Conservation (phyloP, 2,329 filamentous ascomycete genomes). For the Fusarium phyllophilum region DNA sequence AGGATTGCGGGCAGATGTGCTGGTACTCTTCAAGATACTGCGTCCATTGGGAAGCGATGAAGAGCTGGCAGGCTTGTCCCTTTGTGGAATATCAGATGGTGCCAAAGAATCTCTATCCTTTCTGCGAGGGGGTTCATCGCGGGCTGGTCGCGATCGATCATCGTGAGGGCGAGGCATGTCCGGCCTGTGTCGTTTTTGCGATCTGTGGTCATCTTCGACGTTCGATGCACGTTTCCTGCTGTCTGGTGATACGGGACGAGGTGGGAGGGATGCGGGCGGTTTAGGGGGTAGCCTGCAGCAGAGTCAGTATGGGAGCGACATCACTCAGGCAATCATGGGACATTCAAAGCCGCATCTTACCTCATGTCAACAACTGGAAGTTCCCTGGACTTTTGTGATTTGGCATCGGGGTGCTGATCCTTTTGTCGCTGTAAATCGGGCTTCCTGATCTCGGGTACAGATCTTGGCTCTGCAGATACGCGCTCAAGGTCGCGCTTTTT, state of each 20-base stretch:
- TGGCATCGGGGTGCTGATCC: slow-evolving; percentile 44
- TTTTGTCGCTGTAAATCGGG: slow-evolving; percentile 38
- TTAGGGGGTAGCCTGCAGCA: slow-evolving; percentile 50
- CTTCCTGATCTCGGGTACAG: slow-evolving; percentile 37
- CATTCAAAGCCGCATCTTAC: slow-evolving; percentile 26
- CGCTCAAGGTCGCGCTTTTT: slow-evolving; percentile 49
- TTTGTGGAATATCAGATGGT: slow-evolving; percentile 45
- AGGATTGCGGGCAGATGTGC: slow-evolving; percentile 40
- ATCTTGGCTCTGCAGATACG: slow-evolving; percentile 38
- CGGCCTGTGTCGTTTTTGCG: slow-evolving; percentile 58
- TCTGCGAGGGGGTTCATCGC: slow-evolving; percentile 49
- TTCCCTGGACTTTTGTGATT: slow-evolving; percentile 46
- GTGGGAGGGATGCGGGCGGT: slow-evolving; percentile 49
- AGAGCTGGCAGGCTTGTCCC: slow-evolving; percentile 42
- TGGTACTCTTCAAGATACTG: slow-evolving; percentile 46
- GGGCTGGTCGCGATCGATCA: slow-evolving; percentile 46
- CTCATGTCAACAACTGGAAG: slow-evolving; percentile 46
- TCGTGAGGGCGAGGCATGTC: slow-evolving; percentile 50
- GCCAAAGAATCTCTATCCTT: slow-evolving; percentile 46
- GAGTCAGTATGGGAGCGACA: slow-evolving; percentile 25
- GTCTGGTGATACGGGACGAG: slow-evolving; percentile 55
- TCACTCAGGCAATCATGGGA: not conserved
- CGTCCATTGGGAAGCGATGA: slow-evolving; percentile 53
- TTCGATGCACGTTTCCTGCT: slow-evolving; percentile 60
- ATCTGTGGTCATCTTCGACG: slow-evolving; percentile 55